Conservation (phyloP, 2,329 filamentous ascomycete species). For the Aspergillus ibericus region DNA sequence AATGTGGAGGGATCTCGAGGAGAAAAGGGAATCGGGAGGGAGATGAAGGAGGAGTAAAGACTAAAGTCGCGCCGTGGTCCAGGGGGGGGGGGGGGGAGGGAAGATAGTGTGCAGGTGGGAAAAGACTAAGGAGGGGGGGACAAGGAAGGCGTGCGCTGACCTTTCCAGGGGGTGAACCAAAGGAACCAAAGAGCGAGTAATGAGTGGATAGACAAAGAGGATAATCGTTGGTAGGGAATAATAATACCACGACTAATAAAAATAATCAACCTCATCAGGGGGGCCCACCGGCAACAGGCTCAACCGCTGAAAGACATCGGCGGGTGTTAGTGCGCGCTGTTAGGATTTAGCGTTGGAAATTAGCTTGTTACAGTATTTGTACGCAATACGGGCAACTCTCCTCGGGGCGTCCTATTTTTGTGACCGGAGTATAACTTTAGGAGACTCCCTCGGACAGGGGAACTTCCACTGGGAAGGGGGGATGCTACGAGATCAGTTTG, state of each 20-base stretch:
- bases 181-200: background rate
- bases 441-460: background rate
- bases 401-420: background rate
- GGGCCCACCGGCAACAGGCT: background rate
- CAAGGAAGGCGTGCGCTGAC: background rate
- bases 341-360: conserved; percentile 1
- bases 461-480: too few relatives aligned
- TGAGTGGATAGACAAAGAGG: conserved; percentile 6
- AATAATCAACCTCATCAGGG: background rate
- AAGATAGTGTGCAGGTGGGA: conserved; percentile 5
- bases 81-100: conserved; percentile 8
- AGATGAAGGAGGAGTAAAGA: conserved; percentile 17
- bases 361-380: background rate
- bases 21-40: conserved; percentile 25
- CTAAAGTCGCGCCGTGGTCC: conserved; percentile 4
- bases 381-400: background rate
- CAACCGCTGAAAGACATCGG: background rate
- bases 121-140: background rate
- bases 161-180: too few relatives aligned
- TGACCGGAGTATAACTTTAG: background rate
- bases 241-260: conserved; percentile 1
- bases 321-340: background rate
- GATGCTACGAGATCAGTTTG: too few relatives aligned
- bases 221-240: background rate
- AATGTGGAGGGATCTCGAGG: conserved; percentile 21